A percentile compares a stretch with the other conserved stretches of the same genome.
Evolutionary conservation across 805 yeast species (phyloP).

Genomic region (Saccharomycopsis fodiens): DNA sequence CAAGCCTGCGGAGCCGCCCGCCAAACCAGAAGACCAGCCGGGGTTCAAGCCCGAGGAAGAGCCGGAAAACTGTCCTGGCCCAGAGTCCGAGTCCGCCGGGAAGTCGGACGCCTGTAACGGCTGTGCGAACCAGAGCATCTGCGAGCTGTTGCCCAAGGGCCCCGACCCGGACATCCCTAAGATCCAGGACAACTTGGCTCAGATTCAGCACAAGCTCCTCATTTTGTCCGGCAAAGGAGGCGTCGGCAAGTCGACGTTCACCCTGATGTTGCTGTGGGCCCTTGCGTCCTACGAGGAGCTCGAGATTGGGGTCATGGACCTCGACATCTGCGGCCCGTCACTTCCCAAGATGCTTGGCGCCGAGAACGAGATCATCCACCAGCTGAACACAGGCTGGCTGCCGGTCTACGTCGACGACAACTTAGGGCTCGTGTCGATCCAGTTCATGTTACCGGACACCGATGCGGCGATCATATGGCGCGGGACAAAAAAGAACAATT

Average conservation of each 20-base stretch:
- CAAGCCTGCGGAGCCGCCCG: not conserved
- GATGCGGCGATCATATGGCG: slow-evolving; percentile 97
- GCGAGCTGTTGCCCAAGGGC: slow-evolving; percentile 83
- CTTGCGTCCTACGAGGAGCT: slow-evolving; percentile 63
- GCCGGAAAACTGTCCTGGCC: slow-evolving; percentile 99
- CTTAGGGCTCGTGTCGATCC: slow-evolving; percentile 90
- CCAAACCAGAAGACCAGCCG: not conserved
- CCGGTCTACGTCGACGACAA: slow-evolving; percentile 96
- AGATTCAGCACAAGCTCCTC: slow-evolving; percentile 67
- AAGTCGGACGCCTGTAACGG: slow-evolving; percentile 90
- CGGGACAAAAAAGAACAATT: slow-evolving; percentile 90
- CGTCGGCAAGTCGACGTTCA: slow-evolving; percentile 82
- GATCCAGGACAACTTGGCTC: slow-evolving; percentile 59
- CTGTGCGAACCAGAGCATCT: slow-evolving; percentile 88
- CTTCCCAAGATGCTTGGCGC: slow-evolving; percentile 93
- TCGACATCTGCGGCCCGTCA: slow-evolving; percentile 97
- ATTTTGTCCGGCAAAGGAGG: slow-evolving; percentile 69
- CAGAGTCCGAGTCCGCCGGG: slow-evolving; percentile 91
- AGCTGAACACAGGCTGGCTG: slow-evolving; percentile 90
- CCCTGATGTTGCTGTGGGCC: slow-evolving; percentile 96
- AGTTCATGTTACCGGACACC: slow-evolving; percentile 86
- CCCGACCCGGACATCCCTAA: slow-evolving; percentile 89
- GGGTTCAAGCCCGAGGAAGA: slow-evolving; percentile 46
- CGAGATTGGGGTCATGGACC: slow-evolving; percentile 94
- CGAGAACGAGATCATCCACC: slow-evolving; percentile 75